These are phyloP conservation scores for Nitzschia sp. DNA, from an alignment of 108 stramenopile species.

Conservation along the genomic window DNA sequence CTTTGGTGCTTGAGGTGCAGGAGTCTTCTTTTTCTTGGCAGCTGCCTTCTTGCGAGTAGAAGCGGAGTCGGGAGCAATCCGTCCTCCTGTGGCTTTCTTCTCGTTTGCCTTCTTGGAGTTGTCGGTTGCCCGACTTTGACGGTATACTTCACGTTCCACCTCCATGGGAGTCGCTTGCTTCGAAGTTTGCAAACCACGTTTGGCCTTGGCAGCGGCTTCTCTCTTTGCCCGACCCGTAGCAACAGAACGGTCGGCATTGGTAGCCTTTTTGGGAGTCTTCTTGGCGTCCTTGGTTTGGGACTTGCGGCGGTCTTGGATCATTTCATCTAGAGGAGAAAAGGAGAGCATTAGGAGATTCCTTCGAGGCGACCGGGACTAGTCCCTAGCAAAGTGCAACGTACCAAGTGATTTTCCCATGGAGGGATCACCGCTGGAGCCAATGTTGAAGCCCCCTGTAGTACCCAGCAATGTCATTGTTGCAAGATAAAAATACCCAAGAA, in stretches of 20 bases:
- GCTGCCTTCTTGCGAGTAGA: slow-evolving; percentile 18
- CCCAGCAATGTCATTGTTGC: slow-evolving; percentile 14
- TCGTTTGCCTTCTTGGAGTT: slow-evolving; percentile 22
- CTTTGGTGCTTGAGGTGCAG: slow-evolving; percentile 6
- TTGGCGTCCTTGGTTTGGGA: slow-evolving; percentile 25
- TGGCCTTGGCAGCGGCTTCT: slow-evolving; percentile 47
- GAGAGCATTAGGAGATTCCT: not conserved
- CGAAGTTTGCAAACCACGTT: slow-evolving; percentile 47
- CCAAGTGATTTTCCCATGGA: slow-evolving; percentile 34
- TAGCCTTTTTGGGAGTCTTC: slow-evolving; percentile 27
- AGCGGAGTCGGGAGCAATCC: slow-evolving; percentile 26
- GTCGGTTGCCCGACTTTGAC: slow-evolving; percentile 35
- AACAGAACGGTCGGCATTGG: slow-evolving; percentile 54
- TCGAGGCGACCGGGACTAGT: too few relatives aligned
- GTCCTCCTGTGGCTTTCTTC: slow-evolving; percentile 29
- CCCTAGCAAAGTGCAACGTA: slow-evolving; percentile 16
- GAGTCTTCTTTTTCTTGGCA: slow-evolving; percentile 21
- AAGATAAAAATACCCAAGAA: too few relatives aligned
- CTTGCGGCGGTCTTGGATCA: slow-evolving; percentile 55
- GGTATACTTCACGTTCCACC: slow-evolving; percentile 64
- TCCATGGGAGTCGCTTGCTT: slow-evolving; percentile 58
- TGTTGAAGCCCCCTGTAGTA: slow-evolving; percentile 5
- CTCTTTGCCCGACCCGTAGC: slow-evolving; percentile 72
- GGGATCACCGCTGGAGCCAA: slow-evolving; percentile 21
- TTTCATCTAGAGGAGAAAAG: slow-evolving; percentile 45